These are phyloP conservation scores for Cicer arietinum DNA, from an alignment of 306 rosid genomes.

Conservation along the genomic window DNA sequence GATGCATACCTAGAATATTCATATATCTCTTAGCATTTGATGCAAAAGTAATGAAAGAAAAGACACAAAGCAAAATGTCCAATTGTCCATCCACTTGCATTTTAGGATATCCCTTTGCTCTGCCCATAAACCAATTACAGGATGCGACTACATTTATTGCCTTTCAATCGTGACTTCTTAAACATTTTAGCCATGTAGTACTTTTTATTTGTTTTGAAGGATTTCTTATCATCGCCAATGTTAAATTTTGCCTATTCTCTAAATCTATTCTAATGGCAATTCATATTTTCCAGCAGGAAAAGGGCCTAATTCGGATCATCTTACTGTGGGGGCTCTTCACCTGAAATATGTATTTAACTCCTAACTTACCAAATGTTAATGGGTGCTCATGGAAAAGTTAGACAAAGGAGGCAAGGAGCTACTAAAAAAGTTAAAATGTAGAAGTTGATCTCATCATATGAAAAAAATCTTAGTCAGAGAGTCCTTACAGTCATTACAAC, in stretches of 20 bases:
- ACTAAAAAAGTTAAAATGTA: not conserved
- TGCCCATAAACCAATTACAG: not conserved
- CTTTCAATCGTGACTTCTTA: constrained; percentile 18
- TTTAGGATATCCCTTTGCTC: not conserved
- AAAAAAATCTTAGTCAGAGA: not conserved
- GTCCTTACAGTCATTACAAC: not conserved
- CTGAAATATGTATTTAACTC: not conserved
- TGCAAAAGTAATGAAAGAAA: not conserved
- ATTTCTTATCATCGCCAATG: not conserved
- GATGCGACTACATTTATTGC: not conserved
- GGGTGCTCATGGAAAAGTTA: not conserved
- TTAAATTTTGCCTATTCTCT: not conserved
- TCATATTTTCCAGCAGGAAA: not conserved
- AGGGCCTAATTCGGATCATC: not conserved
- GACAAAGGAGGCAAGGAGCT: not conserved
- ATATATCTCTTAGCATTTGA: constrained; percentile 4
- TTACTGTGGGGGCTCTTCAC: not conserved
- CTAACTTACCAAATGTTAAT: not conserved
- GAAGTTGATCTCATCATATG: not conserved
- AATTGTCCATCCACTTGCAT: not conserved
- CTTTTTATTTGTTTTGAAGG: not conserved
- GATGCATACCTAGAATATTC: constrained; percentile 87
- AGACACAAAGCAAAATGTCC: not conserved
- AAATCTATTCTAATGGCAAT: not conserved
- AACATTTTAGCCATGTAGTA: not conserved